These are phyloP conservation scores for Rhododendron henanense DNA, from an alignment of 148 eudicot species.

Conservation along the genomic window DNA sequence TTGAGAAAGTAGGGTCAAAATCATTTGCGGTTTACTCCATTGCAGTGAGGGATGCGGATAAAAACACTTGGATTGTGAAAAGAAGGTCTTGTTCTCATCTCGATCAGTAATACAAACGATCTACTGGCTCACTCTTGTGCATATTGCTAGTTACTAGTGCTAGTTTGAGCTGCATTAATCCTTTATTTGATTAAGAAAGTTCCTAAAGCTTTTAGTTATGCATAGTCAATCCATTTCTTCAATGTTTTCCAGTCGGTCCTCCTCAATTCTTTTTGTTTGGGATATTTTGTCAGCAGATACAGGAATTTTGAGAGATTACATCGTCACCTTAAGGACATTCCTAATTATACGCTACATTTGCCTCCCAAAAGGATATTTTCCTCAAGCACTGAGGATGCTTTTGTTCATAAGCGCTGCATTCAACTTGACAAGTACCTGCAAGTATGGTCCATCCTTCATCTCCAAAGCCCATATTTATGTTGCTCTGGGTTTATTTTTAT, in stretches of 20 bases:
- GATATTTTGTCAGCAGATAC: constrained; percentile 51
- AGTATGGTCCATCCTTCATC: constrained; percentile 35
- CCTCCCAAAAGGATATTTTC: constrained; percentile 99
- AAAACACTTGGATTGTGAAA: constrained; percentile 87
- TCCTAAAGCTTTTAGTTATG: background rate
- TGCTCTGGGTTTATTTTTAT: no score
- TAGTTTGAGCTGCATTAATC: constrained; percentile 4
- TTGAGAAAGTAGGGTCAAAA: constrained; percentile 84
- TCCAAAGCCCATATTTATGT: background rate
- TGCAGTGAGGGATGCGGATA: constrained; percentile 83
- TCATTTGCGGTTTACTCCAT: constrained; percentile 96
- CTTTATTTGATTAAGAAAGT: background rate
- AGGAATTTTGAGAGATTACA: constrained; percentile 93
- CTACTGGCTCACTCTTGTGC: background rate
- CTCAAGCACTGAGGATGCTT: constrained; percentile 96
- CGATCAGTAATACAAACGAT: background rate
- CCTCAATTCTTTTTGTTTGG: background rate
- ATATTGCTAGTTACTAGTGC: background rate
- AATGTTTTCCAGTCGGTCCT: background rate
- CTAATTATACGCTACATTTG: constrained; percentile 86
- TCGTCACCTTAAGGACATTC: constrained; percentile 91
- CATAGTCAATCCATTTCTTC: background rate
- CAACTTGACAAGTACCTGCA: constrained; percentile 95
- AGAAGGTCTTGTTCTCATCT: constrained; percentile 56
- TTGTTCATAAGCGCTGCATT: constrained; percentile 97